Percentiles rank a stretch among this genome's conserved stretches.
Evolutionary conservation across 257 asterid genomes (phyloP).

Genomic region (Rehmannia glutinosa): DNA sequence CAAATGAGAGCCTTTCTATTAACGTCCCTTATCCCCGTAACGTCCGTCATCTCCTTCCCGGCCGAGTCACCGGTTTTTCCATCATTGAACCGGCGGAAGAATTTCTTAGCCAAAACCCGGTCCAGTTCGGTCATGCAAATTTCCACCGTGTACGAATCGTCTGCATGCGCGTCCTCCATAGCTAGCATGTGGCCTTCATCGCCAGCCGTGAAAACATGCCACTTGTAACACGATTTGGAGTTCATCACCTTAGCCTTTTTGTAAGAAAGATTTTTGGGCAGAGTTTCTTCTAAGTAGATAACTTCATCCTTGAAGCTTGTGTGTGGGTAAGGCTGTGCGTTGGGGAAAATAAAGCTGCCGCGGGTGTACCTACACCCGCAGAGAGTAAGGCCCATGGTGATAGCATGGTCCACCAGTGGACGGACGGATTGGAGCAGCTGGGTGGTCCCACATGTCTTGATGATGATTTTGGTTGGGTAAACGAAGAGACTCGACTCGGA

Average conservation of each 20-base stretch:
- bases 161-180: constrained; percentile 15
- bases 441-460: constrained; percentile 97
- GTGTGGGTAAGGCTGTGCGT: constrained; percentile 80
- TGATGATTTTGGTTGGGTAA: constrained; percentile 76
- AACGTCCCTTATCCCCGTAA: constrained; percentile 52
- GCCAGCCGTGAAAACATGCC: constrained; percentile 84
- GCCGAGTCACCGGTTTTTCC: constrained; percentile 58
- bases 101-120: constrained; percentile 55
- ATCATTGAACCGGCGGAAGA: constrained; percentile 53
- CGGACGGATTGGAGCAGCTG: constrained; percentile 73
- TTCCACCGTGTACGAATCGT: constrained; percentile 55
- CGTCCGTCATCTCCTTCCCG: constrained; percentile 77
- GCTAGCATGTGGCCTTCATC: constrained; percentile 24
- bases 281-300: constrained; percentile 40
- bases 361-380: constrained; percentile 85
- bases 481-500: constrained; percentile 87
- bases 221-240: constrained; percentile 60
- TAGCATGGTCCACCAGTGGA: constrained; percentile 49
- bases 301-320: constrained; percentile 73
- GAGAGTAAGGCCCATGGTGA: constrained; percentile 50
- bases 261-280: constrained; percentile 49
- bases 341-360: constrained; percentile 90
- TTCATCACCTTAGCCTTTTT: constrained; percentile 60
- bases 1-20: constrained; percentile 59
- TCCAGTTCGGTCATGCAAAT: constrained; percentile 93